phyloP scores from a whole-genome alignment of 352 stramenopile species.

The Aphanomyces invadans region DNA sequence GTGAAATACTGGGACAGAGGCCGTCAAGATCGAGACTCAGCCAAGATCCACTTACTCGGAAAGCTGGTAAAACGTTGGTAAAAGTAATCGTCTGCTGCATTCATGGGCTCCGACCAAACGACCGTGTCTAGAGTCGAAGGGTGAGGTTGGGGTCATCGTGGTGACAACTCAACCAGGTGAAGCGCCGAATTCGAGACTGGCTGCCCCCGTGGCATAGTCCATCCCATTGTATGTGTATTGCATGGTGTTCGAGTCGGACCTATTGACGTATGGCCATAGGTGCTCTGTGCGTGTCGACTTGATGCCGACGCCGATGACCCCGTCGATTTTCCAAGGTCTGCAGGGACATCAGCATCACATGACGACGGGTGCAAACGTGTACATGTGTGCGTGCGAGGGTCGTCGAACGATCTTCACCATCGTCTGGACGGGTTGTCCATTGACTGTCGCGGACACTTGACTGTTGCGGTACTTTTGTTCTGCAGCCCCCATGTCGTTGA shows the following conservation, averaged over 20 bases:
- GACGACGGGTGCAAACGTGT: not conserved
- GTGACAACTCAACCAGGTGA: not conserved
- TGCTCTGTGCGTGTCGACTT: not conserved
- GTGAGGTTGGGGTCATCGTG: not conserved
- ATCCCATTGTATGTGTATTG: slow-evolving; percentile 19
- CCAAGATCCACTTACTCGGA: not conserved
- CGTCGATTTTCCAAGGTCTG: slow-evolving; percentile 10
- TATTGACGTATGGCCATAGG: slow-evolving; percentile 12
- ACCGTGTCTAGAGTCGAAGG: not conserved
- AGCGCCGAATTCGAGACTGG: not conserved
- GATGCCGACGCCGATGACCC: slow-evolving; percentile 14
- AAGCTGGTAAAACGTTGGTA: slow-evolving; percentile 17
- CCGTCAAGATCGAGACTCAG: not conserved
- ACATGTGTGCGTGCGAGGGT: not conserved
- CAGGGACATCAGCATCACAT: not conserved
- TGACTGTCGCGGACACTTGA: not conserved
- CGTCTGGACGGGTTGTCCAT: not conserved
- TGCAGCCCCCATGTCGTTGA: not conserved
- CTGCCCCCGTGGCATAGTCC: slow-evolving; percentile 1
- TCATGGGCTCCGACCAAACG: slow-evolving; percentile 19
- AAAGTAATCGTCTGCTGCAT: slow-evolving; percentile 7
- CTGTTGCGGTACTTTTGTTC: not conserved
- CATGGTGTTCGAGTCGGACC: not conserved
- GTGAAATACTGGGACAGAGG: slow-evolving; percentile 12
- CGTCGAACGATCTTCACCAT: not conserved